phyloP scores from a whole-genome alignment of 2,329 filamentous ascomycete species.

The Aspergillus ibericus region DNA sequence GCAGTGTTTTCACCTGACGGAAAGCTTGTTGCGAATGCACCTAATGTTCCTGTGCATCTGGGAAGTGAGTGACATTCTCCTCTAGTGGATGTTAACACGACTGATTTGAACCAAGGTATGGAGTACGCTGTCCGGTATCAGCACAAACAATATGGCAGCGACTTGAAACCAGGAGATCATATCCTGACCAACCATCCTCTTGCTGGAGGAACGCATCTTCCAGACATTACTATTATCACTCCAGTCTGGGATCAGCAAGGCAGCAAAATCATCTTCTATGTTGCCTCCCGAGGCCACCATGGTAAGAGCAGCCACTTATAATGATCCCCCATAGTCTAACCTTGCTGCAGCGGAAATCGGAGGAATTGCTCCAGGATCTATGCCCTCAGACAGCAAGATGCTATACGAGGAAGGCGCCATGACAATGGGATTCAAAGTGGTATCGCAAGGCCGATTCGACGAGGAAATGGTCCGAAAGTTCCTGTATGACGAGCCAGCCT shows the following conservation, averaged over 20 bases:
- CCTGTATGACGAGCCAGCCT: background rate
- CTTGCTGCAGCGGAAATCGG: constrained; percentile 64
- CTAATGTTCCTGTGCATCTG: constrained; percentile 77
- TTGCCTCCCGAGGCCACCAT: constrained; percentile 77
- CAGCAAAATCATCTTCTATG: constrained; percentile 77
- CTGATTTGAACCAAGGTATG: constrained; percentile 49
- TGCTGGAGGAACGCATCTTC: constrained; percentile 79
- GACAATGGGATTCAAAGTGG: background rate
- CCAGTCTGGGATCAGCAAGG: constrained; percentile 66
- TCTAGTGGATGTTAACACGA: background rate
- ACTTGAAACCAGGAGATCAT: constrained; percentile 75
- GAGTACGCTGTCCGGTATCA: constrained; percentile 77
- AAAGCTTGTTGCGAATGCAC: constrained; percentile 68
- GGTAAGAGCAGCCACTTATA: constrained; percentile 30
- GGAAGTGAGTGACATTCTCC: constrained; percentile 51
- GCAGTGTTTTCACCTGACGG: constrained; percentile 76
- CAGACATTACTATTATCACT: constrained; percentile 76
- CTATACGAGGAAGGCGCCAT: background rate
- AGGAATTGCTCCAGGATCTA: constrained; percentile 76
- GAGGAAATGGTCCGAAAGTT: constrained; percentile 76
- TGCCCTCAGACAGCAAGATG: constrained; percentile 54
- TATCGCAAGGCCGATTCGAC: constrained; percentile 59
- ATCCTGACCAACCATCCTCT: constrained; percentile 83
- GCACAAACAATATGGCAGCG: constrained; percentile 76
- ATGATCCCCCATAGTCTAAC: background rate